Conservation (phyloP, 208 protist genomes). For the Trichomonas vaginalis region DNA sequence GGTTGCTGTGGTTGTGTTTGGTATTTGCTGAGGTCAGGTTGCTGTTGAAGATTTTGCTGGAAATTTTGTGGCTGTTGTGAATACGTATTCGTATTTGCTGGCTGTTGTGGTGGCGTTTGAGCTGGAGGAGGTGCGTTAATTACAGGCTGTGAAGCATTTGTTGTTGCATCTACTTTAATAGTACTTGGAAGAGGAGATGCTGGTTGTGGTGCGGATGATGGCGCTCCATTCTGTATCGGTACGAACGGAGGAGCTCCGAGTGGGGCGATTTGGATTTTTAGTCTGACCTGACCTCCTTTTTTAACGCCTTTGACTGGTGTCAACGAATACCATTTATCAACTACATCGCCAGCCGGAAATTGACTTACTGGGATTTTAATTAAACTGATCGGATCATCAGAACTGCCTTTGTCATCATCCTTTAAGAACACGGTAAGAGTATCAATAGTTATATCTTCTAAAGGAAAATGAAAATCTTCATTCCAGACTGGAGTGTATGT, state of each 20-base stretch:
- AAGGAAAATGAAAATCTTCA: not conserved
- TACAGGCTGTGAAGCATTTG: too few species aligned
- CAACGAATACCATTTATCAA: not conserved
- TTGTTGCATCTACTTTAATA: too few species aligned
- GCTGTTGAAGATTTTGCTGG: not conserved
- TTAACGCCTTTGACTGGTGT: not conserved
- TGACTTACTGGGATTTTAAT: not conserved
- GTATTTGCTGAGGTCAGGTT: not conserved
- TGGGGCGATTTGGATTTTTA: not conserved
- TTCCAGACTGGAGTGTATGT: not conserved
- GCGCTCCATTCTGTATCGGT: not conserved
- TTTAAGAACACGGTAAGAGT: not conserved
- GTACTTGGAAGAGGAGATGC: not conserved
- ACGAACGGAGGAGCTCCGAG: not conserved
- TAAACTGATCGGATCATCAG: not conserved
- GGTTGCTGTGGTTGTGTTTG: not conserved
- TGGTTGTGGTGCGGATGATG: not conserved
- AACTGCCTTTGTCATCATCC: not conserved
- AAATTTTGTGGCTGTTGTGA: not conserved
- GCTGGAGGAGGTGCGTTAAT: not conserved
- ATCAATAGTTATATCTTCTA: not conserved
- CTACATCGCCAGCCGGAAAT: not conserved
- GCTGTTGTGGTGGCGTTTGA: not conserved
- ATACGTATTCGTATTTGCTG: not conserved
- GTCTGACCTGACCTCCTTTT: not conserved